Evolutionary conservation across 2,329 filamentous ascomycete genomes (phyloP).

Genomic region (Diplocarpon mali): DNA sequence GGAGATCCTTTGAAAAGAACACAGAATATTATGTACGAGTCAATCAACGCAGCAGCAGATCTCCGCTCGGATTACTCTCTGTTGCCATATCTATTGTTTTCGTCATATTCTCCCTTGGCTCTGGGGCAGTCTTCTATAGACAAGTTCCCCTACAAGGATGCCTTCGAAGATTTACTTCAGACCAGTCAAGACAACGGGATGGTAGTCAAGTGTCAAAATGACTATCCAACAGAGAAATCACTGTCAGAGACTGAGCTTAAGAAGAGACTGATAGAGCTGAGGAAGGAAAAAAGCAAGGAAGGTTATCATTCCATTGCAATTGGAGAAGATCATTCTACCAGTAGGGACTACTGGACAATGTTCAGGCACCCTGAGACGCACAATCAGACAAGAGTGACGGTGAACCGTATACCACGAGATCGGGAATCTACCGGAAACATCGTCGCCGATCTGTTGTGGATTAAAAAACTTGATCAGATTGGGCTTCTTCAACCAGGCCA

Average conservation of each 20-base stretch:
- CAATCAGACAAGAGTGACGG: not conserved
- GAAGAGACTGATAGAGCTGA: no score
- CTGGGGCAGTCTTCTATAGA: conserved; percentile 7
- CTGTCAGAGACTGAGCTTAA: not conserved
- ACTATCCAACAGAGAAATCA: not conserved
- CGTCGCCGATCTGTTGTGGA: conserved; percentile 7
- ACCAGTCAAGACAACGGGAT: conserved; percentile 6
- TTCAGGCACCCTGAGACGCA: not conserved
- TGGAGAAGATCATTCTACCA: no score
- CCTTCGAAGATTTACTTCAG: conserved; percentile 26
- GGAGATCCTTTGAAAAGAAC: conserved; percentile 8
- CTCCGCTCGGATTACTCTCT: conserved; percentile 20
- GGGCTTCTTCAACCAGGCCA: conserved; percentile 7
- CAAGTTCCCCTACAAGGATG: conserved; percentile 20
- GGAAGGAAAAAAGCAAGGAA: no score
- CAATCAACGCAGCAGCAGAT: conserved; percentile 11
- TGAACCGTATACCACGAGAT: not conserved
- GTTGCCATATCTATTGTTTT: conserved; percentile 26
- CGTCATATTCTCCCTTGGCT: conserved; percentile 25
- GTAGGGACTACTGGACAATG: not conserved
- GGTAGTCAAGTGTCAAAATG: not conserved
- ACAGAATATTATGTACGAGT: conserved; percentile 13
- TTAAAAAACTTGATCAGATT: conserved; percentile 7
- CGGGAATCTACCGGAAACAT: not conserved
- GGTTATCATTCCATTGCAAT: no score